A percentile compares a stretch with the other conserved stretches of the same genome.
Conservation (phyloP, 805 yeast genomes). For the Starmerella bombicola region DNA sequence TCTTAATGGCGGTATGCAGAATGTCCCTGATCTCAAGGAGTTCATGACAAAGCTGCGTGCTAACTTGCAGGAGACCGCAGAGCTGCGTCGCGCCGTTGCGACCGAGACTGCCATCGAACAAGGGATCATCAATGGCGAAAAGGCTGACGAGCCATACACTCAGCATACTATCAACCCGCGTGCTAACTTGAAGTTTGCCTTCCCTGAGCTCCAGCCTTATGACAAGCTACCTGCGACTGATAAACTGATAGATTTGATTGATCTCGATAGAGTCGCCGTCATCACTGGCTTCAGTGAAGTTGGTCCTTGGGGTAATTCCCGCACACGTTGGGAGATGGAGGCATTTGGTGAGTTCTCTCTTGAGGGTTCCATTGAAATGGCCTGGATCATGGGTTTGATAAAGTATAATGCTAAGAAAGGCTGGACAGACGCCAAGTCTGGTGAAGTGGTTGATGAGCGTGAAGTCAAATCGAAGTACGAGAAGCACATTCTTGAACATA, state of each 20-base stretch:
- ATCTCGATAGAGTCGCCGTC: constrained; percentile 82
- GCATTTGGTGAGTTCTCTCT: constrained; percentile 85
- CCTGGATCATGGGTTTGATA: constrained; percentile 98
- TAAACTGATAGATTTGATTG: constrained; percentile 74
- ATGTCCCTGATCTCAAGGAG: constrained; percentile 80
- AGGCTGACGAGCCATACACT: constrained; percentile 74
- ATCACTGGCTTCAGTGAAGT: constrained; percentile 98
- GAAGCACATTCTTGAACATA: constrained; percentile 71
- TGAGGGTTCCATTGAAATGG: constrained; percentile 98
- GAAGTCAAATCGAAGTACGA: constrained; percentile 90
- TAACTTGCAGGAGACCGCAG: constrained; percentile 64
- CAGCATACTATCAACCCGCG: constrained; percentile 76
- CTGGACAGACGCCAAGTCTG: constrained; percentile 94
- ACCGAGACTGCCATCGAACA: constrained; percentile 85
- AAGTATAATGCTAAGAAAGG: constrained; percentile 96
- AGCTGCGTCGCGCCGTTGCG: constrained; percentile 88
- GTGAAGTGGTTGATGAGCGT: constrained; percentile 84
- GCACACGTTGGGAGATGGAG: constrained; percentile 99
- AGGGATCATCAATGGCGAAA: constrained; percentile 71
- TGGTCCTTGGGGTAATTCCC: constrained; percentile 98
- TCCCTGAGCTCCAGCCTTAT: constrained; percentile 78
- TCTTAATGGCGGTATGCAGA: constrained; percentile 96
- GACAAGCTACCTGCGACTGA: constrained; percentile 45
- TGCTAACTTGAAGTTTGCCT: constrained; percentile 84
- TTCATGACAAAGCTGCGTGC: constrained; percentile 68